phyloP scores from a whole-genome alignment of 2,329 filamentous ascomycete species.

The Shiraia sp. region DNA sequence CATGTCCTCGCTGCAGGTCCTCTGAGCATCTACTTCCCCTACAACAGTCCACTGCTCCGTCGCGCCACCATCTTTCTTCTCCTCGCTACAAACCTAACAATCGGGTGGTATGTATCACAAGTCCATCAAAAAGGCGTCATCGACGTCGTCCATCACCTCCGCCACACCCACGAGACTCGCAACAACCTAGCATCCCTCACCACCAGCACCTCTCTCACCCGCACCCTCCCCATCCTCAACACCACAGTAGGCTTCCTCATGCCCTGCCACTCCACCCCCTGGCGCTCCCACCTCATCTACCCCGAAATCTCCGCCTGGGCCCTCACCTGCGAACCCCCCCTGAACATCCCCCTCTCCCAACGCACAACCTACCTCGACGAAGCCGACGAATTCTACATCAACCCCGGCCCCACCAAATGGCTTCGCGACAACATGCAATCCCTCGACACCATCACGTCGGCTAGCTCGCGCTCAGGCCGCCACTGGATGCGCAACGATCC shows the following conservation, averaged over 20 bases:
- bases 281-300: slow-evolving; percentile 85
- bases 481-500: slow-evolving; percentile 30
- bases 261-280: slow-evolving; percentile 95
- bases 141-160: slow-evolving; percentile 73
- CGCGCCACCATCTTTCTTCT: slow-evolving; percentile 57
- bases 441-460: slow-evolving; percentile 21
- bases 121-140: slow-evolving; percentile 79
- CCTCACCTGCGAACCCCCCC: slow-evolving; percentile 85
- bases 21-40: slow-evolving; percentile 66
- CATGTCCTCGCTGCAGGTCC: slow-evolving; percentile 76
- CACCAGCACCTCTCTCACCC: slow-evolving; percentile 42
- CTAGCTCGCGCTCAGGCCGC: slow-evolving; percentile 22
- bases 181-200: slow-evolving; percentile 41
- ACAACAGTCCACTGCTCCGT: slow-evolving; percentile 40
- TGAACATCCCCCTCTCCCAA: slow-evolving; percentile 66
- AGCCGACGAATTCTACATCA: slow-evolving; percentile 83
- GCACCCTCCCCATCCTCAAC: slow-evolving; percentile 11
- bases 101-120: slow-evolving; percentile 74
- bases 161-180: slow-evolving; percentile 68
- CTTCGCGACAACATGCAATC: slow-evolving; percentile 48
- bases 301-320: slow-evolving; percentile 78
- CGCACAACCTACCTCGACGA: slow-evolving; percentile 79
- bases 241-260: slow-evolving; percentile 78
- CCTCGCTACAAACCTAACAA: slow-evolving; percentile 67
- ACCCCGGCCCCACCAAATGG: slow-evolving; percentile 54